Conservation (phyloP, 2,329 filamentous ascomycete species). For the Phoma sp. region DNA sequence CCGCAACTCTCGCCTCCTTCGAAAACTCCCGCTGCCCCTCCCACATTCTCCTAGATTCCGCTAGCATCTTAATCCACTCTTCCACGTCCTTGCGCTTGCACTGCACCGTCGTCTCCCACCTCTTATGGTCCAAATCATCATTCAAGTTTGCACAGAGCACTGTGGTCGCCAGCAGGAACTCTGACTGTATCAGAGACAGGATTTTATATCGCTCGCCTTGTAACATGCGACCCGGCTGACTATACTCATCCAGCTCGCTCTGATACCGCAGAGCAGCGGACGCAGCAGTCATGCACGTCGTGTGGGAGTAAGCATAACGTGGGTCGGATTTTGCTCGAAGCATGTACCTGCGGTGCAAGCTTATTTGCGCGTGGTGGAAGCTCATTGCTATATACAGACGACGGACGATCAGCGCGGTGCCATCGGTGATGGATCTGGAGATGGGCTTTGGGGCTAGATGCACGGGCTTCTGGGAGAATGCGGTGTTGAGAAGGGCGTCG, state of each 20-base stretch:
- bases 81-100: too few species aligned
- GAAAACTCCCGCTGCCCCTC: too few species aligned
- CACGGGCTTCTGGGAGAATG: slow-evolving; percentile 42
- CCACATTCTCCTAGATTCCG: too few species aligned
- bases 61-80: too few species aligned
- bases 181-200: slow-evolving; percentile 53
- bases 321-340: slow-evolving; percentile 45
- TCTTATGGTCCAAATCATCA: slow-evolving; percentile 21
- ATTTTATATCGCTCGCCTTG: slow-evolving; percentile 55
- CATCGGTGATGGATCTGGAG: slow-evolving; percentile 54
- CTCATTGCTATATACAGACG: slow-evolving; percentile 59
- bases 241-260: slow-evolving; percentile 52
- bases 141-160: slow-evolving; percentile 55
- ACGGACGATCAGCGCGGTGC: slow-evolving; percentile 58
- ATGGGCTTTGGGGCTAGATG: slow-evolving; percentile 47
- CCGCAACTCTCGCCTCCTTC: too few species aligned
- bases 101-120: too few species aligned
- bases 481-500: slow-evolving; percentile 45
- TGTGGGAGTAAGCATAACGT: slow-evolving; percentile 51
- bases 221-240: slow-evolving; percentile 46
- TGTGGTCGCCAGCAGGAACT: slow-evolving; percentile 58
- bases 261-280: slow-evolving; percentile 57
- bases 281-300: slow-evolving; percentile 56
- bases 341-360: slow-evolving; percentile 62
- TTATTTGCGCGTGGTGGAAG: slow-evolving; percentile 58